Evolutionary conservation across 2,329 filamentous ascomycete genomes (phyloP).

Genomic region (Aspergillus caelatus): DNA sequence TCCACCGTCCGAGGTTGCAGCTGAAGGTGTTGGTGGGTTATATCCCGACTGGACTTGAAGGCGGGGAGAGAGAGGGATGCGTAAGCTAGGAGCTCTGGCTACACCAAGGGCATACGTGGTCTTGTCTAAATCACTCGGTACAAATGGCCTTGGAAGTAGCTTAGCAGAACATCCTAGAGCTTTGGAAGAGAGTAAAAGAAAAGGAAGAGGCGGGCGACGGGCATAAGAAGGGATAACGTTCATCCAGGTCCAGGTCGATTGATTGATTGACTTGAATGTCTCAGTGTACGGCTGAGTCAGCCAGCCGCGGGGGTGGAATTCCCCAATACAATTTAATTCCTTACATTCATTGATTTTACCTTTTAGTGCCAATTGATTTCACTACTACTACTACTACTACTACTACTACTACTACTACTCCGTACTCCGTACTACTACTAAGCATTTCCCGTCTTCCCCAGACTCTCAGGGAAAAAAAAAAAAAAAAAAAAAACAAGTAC

Average conservation of each 20-base stretch:
- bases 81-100: constrained; percentile 24
- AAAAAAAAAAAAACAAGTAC: background rate
- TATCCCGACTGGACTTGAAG: background rate
- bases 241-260: background rate
- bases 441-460: background rate
- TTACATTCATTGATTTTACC: background rate
- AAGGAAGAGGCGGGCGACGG: constrained; percentile 6
- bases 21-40: background rate
- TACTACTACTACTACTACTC: background rate
- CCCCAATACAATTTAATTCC: background rate
- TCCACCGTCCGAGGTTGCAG: background rate
- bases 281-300: constrained; percentile 24
- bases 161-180: constrained; percentile 26
- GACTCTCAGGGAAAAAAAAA: background rate
- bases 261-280: constrained; percentile 4
- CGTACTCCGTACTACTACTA: no score
- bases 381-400: background rate
- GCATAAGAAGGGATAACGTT: background rate
- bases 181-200: constrained; percentile 5
- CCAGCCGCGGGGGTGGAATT: constrained; percentile 9
- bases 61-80: constrained; percentile 9
- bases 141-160: constrained; percentile 24
- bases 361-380: background rate
- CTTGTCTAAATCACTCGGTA: constrained; percentile 23
- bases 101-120: constrained; percentile 51